Evolutionary conservation across 192 early-diverging fungal genomes (phyloP).

Genomic region (Umbelopsis vinacea): DNA sequence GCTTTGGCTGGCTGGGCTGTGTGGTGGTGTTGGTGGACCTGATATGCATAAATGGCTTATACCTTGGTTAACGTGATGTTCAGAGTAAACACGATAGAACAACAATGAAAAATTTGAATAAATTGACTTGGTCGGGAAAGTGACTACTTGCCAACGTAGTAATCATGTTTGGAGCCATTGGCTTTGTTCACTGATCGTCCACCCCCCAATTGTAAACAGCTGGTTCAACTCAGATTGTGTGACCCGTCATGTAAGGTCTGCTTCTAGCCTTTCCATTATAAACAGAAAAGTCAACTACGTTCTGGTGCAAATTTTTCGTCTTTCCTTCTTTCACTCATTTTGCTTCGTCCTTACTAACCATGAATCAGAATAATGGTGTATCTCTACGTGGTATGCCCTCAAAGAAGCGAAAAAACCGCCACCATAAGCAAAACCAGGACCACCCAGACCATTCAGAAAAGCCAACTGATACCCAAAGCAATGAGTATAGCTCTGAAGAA

Average conservation of each 20-base stretch:
- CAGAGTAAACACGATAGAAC: no score
- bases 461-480: neutral
- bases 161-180: neutral
- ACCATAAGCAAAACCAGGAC: neutral
- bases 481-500: conserved; percentile 5
- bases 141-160: neutral
- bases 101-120: no score
- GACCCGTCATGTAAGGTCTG: conserved; percentile 7
- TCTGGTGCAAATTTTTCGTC: neutral
- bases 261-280: conserved; percentile 24
- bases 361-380: conserved; percentile 5
- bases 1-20: no score
- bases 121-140: neutral
- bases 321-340: neutral
- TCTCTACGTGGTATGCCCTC: conserved; percentile 1
- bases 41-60: no score
- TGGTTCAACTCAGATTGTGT: conserved; percentile 13
- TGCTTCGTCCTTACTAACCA: neutral
- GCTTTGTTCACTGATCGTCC: conserved; percentile 6
- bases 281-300: neutral
- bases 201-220: neutral
- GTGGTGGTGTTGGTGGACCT: no score
- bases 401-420: neutral
- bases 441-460: neutral
- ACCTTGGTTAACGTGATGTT: no score